Evolutionary conservation across 169 alveolate genomes (phyloP).

Genomic region (Cryptosporidium viatorum): DNA sequence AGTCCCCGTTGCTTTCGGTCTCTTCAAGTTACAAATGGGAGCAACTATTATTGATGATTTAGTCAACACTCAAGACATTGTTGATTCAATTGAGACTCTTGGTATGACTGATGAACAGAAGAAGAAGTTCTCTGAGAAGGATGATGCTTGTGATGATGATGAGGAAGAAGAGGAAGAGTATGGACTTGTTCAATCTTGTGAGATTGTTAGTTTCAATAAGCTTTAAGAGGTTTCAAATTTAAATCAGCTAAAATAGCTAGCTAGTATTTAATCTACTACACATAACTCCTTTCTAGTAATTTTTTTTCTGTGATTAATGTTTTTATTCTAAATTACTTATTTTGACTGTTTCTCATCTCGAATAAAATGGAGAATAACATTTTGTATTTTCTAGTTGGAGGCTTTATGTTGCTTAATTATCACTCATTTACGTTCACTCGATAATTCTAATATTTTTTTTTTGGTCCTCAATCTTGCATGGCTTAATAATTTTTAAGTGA

Average conservation of each 20-base stretch:
- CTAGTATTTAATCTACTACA: not conserved
- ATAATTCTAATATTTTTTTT: not conserved
- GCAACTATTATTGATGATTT: conserved; percentile 84
- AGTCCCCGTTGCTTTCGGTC: conserved; percentile 84
- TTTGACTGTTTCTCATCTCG: not conserved
- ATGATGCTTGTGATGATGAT: conserved; percentile 30
- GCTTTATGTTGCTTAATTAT: not conserved
- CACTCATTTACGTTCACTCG: not conserved
- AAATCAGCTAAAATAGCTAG: not conserved
- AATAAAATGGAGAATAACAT: not conserved
- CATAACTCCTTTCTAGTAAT: not conserved
- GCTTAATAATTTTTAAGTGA: not conserved
- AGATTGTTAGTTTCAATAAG: conserved; percentile 69
- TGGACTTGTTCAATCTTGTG: conserved; percentile 74
- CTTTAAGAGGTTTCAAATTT: not conserved
- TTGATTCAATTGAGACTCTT: conserved; percentile 62
- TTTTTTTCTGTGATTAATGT: not conserved
- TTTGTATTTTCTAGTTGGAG: not conserved
- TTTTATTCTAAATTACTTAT: not conserved
- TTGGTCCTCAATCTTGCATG: not conserved
- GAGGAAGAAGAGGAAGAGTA: conserved; percentile 64
- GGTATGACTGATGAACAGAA: conserved; percentile 74
- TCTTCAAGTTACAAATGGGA: conserved; percentile 82
- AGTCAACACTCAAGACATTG: conserved; percentile 78
- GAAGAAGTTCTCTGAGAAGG: conserved; percentile 42